A percentile compares a stretch with the other conserved stretches of the same genome.
These are phyloP conservation scores for Brassica nigra DNA, from an alignment of 345 rosid genomes.

Conservation along the genomic window DNA sequence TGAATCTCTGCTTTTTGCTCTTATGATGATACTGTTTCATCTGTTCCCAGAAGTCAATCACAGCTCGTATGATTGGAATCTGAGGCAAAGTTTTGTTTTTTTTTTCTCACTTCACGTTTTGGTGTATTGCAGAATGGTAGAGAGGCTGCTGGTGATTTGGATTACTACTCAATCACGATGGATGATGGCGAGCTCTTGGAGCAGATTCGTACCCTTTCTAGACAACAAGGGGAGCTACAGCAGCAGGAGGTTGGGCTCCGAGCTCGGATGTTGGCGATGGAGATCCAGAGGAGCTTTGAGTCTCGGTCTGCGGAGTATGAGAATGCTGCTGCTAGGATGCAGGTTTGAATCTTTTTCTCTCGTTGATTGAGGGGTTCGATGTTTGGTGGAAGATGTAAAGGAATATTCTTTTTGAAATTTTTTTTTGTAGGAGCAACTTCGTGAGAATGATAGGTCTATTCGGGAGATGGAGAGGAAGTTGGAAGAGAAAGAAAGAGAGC, in stretches of 20 bases:
- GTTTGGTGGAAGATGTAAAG: conserved; percentile 14
- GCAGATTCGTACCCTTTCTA: conserved; percentile 61
- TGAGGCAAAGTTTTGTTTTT: neutral
- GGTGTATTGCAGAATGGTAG: conserved; percentile 65
- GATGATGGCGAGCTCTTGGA: conserved; percentile 64
- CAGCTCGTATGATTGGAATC: neutral
- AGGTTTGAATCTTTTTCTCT: conserved; percentile 45
- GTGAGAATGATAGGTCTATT: conserved; percentile 62
- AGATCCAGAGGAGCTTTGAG: conserved; percentile 59
- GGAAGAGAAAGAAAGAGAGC: conserved; percentile 86
- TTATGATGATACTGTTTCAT: neutral
- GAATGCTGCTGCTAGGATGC: conserved; percentile 61
- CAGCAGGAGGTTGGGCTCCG: conserved; percentile 75
- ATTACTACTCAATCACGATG: conserved; percentile 56
- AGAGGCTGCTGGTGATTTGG: conserved; percentile 59
- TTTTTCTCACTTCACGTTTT: neutral
- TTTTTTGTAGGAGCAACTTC: conserved; percentile 69
- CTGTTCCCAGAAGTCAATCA: neutral
- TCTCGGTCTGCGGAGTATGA: conserved; percentile 66
- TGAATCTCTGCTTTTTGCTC: neutral
- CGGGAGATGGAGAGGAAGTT: conserved; percentile 73
- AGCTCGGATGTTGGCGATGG: conserved; percentile 70
- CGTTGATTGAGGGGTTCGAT: neutral
- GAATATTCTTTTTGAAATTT: neutral
- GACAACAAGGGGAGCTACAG: conserved; percentile 75